Evolutionary conservation across 768 basidiomycete genomes (phyloP).

Genomic region (Clitopilus passeckerianus): DNA sequence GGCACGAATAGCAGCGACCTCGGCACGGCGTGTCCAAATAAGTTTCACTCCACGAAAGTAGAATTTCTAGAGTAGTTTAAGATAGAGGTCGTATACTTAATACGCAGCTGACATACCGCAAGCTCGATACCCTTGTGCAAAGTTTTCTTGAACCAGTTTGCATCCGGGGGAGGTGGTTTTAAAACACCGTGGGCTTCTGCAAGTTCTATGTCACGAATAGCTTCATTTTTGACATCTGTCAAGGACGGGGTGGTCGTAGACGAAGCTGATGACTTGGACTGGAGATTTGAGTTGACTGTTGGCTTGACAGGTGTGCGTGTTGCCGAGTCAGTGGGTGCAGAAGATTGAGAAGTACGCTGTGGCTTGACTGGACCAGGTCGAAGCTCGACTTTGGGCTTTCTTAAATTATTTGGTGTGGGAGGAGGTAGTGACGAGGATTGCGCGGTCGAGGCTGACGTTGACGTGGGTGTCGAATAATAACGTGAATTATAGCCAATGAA

Average conservation of each 20-base stretch:
- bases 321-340: conserved; percentile 14
- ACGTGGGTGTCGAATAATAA: conserved; percentile 4
- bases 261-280: neutral
- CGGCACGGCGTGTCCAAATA: conserved; percentile 57
- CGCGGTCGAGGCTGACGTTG: conserved; percentile 11
- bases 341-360: conserved; percentile 3
- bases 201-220: conserved; percentile 57
- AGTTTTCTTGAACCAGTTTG: conserved; percentile 48
- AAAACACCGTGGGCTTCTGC: conserved; percentile 69
- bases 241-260: conserved; percentile 17
- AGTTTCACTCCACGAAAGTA: conserved; percentile 75
- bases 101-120: conserved; percentile 21
- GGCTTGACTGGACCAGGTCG: conserved; percentile 60
- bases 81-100: no score
- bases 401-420: conserved; percentile 20
- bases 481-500: conserved; percentile 2
- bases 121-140: conserved; percentile 45
- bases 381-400: conserved; percentile 51
- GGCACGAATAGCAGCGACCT: conserved; percentile 46
- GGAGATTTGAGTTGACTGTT: conserved; percentile 12
- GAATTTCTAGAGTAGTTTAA: conserved; percentile 58
- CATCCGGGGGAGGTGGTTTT: conserved; percentile 56
- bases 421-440: conserved; percentile 16
- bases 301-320: conserved; percentile 23
- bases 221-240: conserved; percentile 39